Evolutionary conservation across 2,329 filamentous ascomycete genomes (phyloP), one percentile per base, ranked within the genome.

Genomic region (Apiospora marii): DNA sequence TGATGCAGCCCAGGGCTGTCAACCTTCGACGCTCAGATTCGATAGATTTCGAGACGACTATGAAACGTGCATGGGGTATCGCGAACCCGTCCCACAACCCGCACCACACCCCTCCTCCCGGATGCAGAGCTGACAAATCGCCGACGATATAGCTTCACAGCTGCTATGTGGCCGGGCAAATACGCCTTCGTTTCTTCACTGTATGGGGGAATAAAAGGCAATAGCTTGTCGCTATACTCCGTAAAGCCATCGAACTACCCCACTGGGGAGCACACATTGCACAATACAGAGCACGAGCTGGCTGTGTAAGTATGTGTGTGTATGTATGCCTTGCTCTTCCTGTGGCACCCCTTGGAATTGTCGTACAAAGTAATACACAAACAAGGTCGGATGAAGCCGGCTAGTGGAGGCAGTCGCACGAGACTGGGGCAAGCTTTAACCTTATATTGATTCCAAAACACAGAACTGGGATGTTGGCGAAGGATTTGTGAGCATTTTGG

Each of bases 381-480:
- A 64, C 34, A 13, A 64, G 30, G 30, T 61, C 53, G 53, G 53
- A 61, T 61, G 53, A 61, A 37, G 30, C 34, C 58, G 58, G 58
- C 58, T 64, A 19, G 58, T 64, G 58, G 58, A n/a, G 58, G 58
- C 19, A 64, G 58, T 64, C 34, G 41, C 58, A 64, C 58, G 58
- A 64, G 58, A 64, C 30, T 64, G 34, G 58, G 58, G 30, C 58
- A 64, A 64, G 58, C 58, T 64, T 64, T 64, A 64, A 64, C 58
- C 58, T 64, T 64, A 64, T 64, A 64, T 64, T 22, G 34, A 41
- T 41, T 64, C 58, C 58, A 22, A 64, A 64, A 64, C 58, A 64
- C 30, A 22, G 58, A 19, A 41, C 30, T 64, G 58, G 58, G 58
- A 64, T 64, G 34, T 64, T 14, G 34, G 58, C 30, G 30, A 41